phyloP scores from a whole-genome alignment of 1,284 basidiomycete genomes.

The Cryptococcus sp. region DNA sequence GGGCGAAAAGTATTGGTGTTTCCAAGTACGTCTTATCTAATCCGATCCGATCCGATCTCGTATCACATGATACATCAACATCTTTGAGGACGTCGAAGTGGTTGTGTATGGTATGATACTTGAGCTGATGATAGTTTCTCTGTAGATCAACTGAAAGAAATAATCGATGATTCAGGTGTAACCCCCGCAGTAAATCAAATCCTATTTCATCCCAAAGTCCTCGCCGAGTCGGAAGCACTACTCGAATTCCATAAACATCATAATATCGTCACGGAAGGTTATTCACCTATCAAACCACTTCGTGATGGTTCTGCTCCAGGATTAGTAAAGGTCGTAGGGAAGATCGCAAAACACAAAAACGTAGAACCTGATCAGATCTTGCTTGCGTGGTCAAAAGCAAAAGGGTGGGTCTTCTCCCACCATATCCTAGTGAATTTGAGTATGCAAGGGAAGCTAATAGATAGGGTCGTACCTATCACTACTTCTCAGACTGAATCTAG shows the following conservation, averaged over 20 bases:
- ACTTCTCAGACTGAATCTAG: conserved; percentile 63
- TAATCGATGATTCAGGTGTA: conserved; percentile 55
- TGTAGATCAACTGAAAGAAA: conserved; percentile 55
- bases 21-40: conserved; percentile 53
- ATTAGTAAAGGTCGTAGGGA: conserved; percentile 59
- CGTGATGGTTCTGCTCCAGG: conserved; percentile 61
- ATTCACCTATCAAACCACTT: conserved; percentile 62
- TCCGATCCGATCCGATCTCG: neutral
- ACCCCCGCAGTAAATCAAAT: conserved; percentile 71
- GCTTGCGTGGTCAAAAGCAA: conserved; percentile 47
- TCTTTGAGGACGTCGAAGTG: no score
- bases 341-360: conserved; percentile 56
- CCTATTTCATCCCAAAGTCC: conserved; percentile 67
- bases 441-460: no score
- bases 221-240: conserved; percentile 54
- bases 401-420: conserved; percentile 23
- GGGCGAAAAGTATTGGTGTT: conserved; percentile 68
- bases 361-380: conserved; percentile 64
- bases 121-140: conserved; percentile 50
- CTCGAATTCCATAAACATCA: conserved; percentile 58
- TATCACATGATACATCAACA: no score
- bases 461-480: conserved; percentile 53
- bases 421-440: no score
- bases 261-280: conserved; percentile 64
- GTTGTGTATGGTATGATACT: no score